Evolutionary conservation across 179 eudicot species (phyloP), one percentile per base, ranked within the genome.

Genomic region (Beta macrorhiza): DNA sequence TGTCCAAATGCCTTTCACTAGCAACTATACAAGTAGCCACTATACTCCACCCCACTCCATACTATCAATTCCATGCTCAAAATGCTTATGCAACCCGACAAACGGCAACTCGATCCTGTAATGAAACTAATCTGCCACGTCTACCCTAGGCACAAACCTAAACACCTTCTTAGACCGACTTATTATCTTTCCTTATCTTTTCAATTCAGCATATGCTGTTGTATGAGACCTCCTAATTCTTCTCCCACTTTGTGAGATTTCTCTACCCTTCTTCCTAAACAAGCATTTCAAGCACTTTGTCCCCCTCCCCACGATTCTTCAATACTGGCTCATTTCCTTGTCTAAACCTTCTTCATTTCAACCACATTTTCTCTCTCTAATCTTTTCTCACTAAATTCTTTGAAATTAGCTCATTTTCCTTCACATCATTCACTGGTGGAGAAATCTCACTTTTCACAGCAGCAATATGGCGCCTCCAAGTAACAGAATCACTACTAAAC

Each of bases 141-240:
- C 88, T 19, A 89, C 83, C 25, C 94, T 91, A 10, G 92, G 90
- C 37, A 88, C 73, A 57, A 52, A 71, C 32, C 92, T 91, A 44
- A 88, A 17, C 58, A 32, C 32, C 37, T 16, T 13, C 1, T 70
- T 5, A 19, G 20, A 19, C 4, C 61, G 79, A 5, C 61, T 74
- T 19, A 9, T 19, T 0, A 82, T 45, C 56, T 71, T 71, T 9
- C 79, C 76, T 73, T 82, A 83, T 0, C 12, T 37, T 17, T 0
- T 72, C 0, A 82, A 64, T 17, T 79, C 83, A 0, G 10, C 20
- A 57, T 64, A 15, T 1, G 84, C 85, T 22, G 22, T 49, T 16
- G 49, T 14, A 71, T 82, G 80, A 37, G 75, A 58, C 82, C 83
- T 74, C 25, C 19, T 75, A 11, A 70, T 51, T 9, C 72, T 64